Evolutionary conservation across 768 basidiomycete genomes (phyloP).

Genomic region (Clitopilus hobsonii): DNA sequence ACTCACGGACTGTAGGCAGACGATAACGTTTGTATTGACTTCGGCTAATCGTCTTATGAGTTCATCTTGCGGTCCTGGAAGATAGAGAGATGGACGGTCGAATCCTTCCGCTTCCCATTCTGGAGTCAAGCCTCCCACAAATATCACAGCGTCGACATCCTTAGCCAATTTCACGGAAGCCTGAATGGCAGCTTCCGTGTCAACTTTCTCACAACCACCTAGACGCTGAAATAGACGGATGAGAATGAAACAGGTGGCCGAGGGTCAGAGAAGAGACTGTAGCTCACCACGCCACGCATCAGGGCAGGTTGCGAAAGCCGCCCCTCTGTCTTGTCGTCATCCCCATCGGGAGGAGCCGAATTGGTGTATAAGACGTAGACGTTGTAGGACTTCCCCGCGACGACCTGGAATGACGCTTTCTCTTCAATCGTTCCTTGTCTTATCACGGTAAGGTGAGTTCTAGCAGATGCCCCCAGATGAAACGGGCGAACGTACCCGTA

Average conservation of each 20-base stretch:
- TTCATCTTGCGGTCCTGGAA: constrained; percentile 60
- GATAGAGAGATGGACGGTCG: constrained; percentile 55
- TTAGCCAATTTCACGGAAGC: constrained; percentile 53
- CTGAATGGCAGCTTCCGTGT: constrained; percentile 49
- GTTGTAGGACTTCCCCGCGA: constrained; percentile 41
- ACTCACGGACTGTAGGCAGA: constrained; percentile 58
- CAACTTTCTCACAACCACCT: constrained; percentile 62
- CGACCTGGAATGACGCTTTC: constrained; percentile 43
- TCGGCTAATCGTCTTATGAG: constrained; percentile 45
- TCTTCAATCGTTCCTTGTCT: constrained; percentile 67
- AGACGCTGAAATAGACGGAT: constrained; percentile 41
- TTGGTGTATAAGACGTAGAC: constrained; percentile 66
- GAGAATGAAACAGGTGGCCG: neutral
- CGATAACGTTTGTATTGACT: constrained; percentile 55
- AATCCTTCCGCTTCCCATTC: constrained; percentile 80
- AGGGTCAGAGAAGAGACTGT: neutral
- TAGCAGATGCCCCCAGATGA: neutral
- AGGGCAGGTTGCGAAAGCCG: constrained; percentile 56
- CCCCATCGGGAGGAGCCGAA: constrained; percentile 42
- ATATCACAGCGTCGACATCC: constrained; percentile 49
- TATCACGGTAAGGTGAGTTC: neutral
- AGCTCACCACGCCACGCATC: constrained; percentile 64
- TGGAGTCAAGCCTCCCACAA: constrained; percentile 56
- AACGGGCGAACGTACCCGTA: constrained; percentile 39
- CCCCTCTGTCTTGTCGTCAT: constrained; percentile 36